phyloP scores from a whole-genome alignment of 306 rosid genomes.

The Cucumis hystrix region DNA sequence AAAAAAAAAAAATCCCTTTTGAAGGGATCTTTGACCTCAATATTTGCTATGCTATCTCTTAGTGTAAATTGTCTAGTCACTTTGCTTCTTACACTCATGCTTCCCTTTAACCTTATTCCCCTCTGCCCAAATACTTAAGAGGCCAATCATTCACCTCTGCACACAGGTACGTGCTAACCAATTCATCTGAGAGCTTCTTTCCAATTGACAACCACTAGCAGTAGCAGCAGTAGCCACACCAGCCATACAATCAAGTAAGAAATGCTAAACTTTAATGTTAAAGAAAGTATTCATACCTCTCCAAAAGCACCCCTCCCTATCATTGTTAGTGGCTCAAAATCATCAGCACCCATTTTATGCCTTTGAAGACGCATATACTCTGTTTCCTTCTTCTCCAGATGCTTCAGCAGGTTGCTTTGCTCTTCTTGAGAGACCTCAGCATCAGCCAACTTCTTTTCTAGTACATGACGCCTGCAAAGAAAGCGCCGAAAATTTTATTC shows the following conservation, averaged over 20 bases:
- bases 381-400: conserved; percentile 91
- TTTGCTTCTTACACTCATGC: neutral
- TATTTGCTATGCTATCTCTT: neutral
- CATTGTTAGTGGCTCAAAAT: conserved; percentile 91
- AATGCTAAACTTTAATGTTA: conserved; percentile 3
- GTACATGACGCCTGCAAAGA: conserved; percentile 65
- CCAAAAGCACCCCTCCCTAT: conserved; percentile 99
- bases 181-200: neutral
- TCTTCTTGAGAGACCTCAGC: conserved; percentile 98
- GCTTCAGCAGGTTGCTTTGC: conserved; percentile 82
- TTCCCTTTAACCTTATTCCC: neutral
- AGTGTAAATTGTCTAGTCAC: neutral
- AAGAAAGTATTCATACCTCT: conserved; percentile 48
- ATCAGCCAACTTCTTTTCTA: conserved; percentile 92
- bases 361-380: conserved; percentile 99
- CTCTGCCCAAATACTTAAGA: neutral
- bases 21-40: neutral
- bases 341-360: conserved; percentile 99
- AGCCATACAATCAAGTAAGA: neutral
- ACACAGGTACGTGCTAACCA: neutral
- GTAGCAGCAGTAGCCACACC: neutral
- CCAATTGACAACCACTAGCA: neutral
- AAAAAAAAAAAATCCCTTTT: neutral
- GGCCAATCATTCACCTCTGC: neutral
- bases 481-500: conserved; percentile 5